These are phyloP conservation scores for Syzygium syzygioides DNA, from an alignment of 441 rosid species.

Conservation along the genomic window DNA sequence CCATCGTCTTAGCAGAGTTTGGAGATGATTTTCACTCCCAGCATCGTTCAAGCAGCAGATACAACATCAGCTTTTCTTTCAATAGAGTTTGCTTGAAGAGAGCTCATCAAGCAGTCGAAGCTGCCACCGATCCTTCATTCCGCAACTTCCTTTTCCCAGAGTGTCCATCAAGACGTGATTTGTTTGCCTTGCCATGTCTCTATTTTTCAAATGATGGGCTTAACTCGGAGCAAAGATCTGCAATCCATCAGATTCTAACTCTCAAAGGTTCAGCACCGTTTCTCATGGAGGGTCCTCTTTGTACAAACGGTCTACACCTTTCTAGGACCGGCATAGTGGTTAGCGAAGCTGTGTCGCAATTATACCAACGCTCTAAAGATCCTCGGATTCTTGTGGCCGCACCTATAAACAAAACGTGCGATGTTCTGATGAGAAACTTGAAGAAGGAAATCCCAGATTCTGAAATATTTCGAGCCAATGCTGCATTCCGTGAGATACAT, in stretches of 20 bases:
- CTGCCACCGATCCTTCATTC: constrained; percentile 21
- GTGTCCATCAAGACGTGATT: neutral
- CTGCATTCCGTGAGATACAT: constrained; percentile 31
- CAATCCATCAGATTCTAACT: constrained; percentile 16
- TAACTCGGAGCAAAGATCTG: constrained; percentile 3
- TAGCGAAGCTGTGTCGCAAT: constrained; percentile 21
- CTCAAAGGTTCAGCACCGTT: constrained; percentile 22
- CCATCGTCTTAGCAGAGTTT: constrained; percentile 27
- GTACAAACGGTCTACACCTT: neutral
- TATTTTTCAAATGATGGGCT: neutral
- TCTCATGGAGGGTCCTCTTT: constrained; percentile 29
- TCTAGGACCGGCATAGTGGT: constrained; percentile 23
- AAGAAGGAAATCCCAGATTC: constrained; percentile 15
- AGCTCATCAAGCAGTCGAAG: constrained; percentile 38
- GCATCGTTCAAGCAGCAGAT: constrained; percentile 16
- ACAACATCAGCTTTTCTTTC: constrained; percentile 37
- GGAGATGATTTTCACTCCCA: constrained; percentile 26
- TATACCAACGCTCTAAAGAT: constrained; percentile 5
- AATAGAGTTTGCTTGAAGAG: constrained; percentile 39
- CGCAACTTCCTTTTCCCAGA: constrained; percentile 26
- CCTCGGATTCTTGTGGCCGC: constrained; percentile 28
- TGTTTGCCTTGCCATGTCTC: neutral
- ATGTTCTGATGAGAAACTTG: constrained; percentile 27
- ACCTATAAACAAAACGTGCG: constrained; percentile 32
- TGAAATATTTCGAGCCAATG: constrained; percentile 33